These are phyloP conservation scores for Cladosporium halotolerans DNA, from an alignment of 2,329 filamentous ascomycete species.

Conservation along the genomic window DNA sequence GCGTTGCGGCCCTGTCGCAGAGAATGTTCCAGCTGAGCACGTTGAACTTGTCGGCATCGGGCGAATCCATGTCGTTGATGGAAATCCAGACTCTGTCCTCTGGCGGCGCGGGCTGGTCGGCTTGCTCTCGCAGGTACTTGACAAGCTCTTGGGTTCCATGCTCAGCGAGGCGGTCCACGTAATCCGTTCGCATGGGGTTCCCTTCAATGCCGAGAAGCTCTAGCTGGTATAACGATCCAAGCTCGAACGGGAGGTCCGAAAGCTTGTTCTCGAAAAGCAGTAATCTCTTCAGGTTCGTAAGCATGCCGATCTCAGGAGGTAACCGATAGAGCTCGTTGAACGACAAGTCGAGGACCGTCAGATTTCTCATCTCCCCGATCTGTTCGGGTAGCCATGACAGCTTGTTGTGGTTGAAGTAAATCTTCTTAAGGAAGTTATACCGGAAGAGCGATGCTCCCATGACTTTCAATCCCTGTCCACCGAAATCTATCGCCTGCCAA, in stretches of 20 bases:
- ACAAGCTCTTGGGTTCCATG: constrained; percentile 82
- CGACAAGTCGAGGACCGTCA: constrained; percentile 81
- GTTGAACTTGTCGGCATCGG: constrained; percentile 60
- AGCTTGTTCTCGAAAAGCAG: constrained; percentile 88
- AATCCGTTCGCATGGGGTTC: constrained; percentile 66
- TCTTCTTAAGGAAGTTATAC: constrained; percentile 82
- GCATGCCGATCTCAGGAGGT: constrained; percentile 92
- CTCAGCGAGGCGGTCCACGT: constrained; percentile 79
- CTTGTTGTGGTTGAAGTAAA: constrained; percentile 92
- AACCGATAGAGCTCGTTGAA: constrained; percentile 77
- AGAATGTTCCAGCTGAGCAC: constrained; percentile 93
- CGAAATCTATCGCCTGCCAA: constrained; percentile 93
- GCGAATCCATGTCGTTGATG: constrained; percentile 52
- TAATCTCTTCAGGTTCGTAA: constrained; percentile 81
- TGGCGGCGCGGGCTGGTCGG: constrained; percentile 64
- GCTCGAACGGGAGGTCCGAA: constrained; percentile 70
- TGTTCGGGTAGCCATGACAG: constrained; percentile 70
- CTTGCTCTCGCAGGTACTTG: constrained; percentile 73
- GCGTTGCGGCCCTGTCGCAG: constrained; percentile 86
- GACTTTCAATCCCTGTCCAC: constrained; percentile 87
- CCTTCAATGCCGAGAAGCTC: constrained; percentile 89
- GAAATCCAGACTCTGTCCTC: constrained; percentile 69
- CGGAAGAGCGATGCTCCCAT: constrained; percentile 73
- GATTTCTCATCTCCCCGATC: constrained; percentile 74
- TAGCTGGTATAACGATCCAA: constrained; percentile 82